Evolutionary conservation across 75 land plant genomes (phyloP), one percentile per base, ranked within the genome.

Genomic region (Cunninghamia lanceolata): DNA sequence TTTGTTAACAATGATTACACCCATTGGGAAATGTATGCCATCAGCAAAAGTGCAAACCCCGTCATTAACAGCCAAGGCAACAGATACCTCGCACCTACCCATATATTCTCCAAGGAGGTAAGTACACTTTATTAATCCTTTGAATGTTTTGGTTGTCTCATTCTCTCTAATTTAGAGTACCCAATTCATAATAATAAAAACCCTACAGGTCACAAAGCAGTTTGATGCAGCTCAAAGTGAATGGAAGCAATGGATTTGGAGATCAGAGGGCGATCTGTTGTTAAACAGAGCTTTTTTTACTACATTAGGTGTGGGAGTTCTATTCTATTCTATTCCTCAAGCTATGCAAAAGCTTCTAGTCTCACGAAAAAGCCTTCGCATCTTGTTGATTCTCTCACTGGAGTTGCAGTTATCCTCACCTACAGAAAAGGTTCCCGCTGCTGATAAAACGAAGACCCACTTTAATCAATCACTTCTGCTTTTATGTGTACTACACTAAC

Each of bases 231-330:
- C 87, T 9, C 84, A 88, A 59, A 91, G 86, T 63, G 82, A 88
- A n/a, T 93, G 94, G 94, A 84, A 87, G 52, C 85, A 87, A 2
- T 45, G 46, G 46, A 83, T 63, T 32, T 92, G 94, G 94, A 82
- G 56, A 16, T 89, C 92, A 10, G 85, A 85, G 14, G 94, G 92
- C 9, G 94, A 92, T 86, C 66, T 92, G 19, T 39, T 92, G 77
- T 47, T 88, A 86, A 92, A 92, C 85, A 91, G 92, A 3, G 94
- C 94, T 9, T 91, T 83, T 88, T 92, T 92, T 84, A 71, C 50
- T 28, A 59, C 86, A 43, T 84, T 88, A 5, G 91, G 92, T 5
- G 84, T 85, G 3, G 74, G 45, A 8, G 89, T 82, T 30, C n/a
- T n/a, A n/a, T n/a, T n/a, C n/a, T 93, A 1, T 93, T 85, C 86